Percentiles rank a stretch among this genome's conserved stretches.
Conservation (phyloP, 2,329 filamentous ascomycete species). For the Dothideomycetes sp. region DNA sequence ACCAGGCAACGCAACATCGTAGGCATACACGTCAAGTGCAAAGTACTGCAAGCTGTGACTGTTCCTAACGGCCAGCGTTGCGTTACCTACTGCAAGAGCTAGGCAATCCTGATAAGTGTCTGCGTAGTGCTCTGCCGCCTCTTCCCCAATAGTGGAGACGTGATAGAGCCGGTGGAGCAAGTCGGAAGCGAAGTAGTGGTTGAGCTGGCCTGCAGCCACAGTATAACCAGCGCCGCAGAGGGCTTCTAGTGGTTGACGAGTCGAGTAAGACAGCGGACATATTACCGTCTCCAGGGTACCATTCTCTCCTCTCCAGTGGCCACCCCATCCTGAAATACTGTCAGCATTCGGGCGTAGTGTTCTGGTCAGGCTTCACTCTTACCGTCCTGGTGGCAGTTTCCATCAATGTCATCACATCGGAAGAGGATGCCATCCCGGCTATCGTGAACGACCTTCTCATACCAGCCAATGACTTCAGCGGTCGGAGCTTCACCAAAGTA, state of each 20-base stretch:
- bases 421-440: slow-evolving; percentile 49
- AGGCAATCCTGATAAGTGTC: slow-evolving; percentile 47
- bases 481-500: slow-evolving; percentile 55
- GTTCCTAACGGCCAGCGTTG: slow-evolving; percentile 42
- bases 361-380: no score
- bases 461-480: slow-evolving; percentile 50
- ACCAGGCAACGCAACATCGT: slow-evolving; percentile 52
- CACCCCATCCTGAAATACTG: slow-evolving; percentile 44
- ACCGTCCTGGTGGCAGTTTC: slow-evolving; percentile 39
- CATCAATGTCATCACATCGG: slow-evolving; percentile 58
- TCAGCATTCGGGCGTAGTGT: no score
- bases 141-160: slow-evolving; percentile 49
- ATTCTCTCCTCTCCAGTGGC: slow-evolving; percentile 57
- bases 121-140: slow-evolving; percentile 50
- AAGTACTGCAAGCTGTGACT: slow-evolving; percentile 57
- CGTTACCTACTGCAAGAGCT: slow-evolving; percentile 40
- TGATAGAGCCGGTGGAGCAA: slow-evolving; percentile 58
- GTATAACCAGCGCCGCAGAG: slow-evolving; percentile 55
- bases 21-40: slow-evolving; percentile 56
- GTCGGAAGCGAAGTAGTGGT: slow-evolving; percentile 56
- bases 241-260: slow-evolving; percentile 45
- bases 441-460: slow-evolving; percentile 46
- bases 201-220: slow-evolving; percentile 44
- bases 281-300: slow-evolving; percentile 59
- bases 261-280: slow-evolving; percentile 50